Evolutionary conservation across 768 basidiomycete species (phyloP).

Genomic region (Lenzites betulinus): DNA sequence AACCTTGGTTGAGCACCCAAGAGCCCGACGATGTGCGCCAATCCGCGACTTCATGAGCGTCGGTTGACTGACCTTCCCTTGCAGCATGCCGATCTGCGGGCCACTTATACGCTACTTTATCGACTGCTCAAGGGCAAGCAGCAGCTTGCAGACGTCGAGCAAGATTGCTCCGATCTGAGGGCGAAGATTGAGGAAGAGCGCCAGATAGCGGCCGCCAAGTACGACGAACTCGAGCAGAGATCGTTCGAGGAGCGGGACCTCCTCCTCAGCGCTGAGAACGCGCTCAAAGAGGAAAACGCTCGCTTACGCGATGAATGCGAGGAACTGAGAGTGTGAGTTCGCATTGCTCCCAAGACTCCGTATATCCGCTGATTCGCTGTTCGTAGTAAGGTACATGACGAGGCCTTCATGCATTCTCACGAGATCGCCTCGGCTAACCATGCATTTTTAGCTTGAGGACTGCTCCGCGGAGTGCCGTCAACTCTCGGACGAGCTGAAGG

Average conservation of each 20-base stretch:
- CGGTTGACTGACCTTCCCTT: neutral
- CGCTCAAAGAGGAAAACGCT: slow-evolving; percentile 53
- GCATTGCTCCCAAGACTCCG: neutral
- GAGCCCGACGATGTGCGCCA: slow-evolving; percentile 24
- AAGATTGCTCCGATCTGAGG: slow-evolving; percentile 19
- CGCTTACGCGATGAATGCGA: slow-evolving; percentile 46
- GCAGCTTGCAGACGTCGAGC: slow-evolving; percentile 14
- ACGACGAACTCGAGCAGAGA: slow-evolving; percentile 42
- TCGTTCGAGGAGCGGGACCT: slow-evolving; percentile 54
- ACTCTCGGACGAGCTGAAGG: slow-evolving; percentile 26
- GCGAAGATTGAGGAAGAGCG: slow-evolving; percentile 30
- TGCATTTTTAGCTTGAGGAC: slow-evolving; percentile 19
- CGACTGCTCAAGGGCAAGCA: slow-evolving; percentile 21
- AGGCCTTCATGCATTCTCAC: neutral
- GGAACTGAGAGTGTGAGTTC: slow-evolving; percentile 31
- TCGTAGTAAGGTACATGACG: slow-evolving; percentile 29
- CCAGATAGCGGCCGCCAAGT: slow-evolving; percentile 42
- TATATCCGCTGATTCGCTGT: slow-evolving; percentile 3
- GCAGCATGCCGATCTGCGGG: slow-evolving; percentile 30
- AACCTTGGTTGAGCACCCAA: slow-evolving; percentile 27
- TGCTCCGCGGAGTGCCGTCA: slow-evolving; percentile 25
- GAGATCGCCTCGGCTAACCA: neutral
- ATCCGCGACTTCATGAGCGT: neutral
- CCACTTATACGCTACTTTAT: slow-evolving; percentile 26
- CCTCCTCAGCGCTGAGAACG: slow-evolving; percentile 52